Evolutionary conservation across 2,329 filamentous ascomycete genomes (phyloP), one percentile per base, ranked within the genome.

Genomic region (Monosporascus sp.): DNA sequence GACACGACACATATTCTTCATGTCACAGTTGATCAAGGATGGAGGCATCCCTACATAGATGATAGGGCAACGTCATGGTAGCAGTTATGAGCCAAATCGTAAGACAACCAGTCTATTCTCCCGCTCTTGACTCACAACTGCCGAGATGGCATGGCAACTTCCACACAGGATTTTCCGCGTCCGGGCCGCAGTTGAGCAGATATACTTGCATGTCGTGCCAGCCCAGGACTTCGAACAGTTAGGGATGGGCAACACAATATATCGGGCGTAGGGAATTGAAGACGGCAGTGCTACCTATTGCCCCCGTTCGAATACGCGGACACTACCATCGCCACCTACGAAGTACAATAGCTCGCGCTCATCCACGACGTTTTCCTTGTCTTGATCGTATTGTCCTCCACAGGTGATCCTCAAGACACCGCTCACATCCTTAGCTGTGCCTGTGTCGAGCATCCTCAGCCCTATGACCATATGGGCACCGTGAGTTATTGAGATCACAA

Each of bases 401-500:
- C 78, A 77, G 18, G 88, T 92, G 49, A 94, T 77, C 60, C 91
- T 81, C 57, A 97, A 65, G 44, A 96, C 90, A 3, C 93, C 93
- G 71, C 89, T 96, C 35, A 97, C 89, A 71, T 97, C 93, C 67
- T 81, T 86, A 57, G 93, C 92, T n/a, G 86, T 85, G 1, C 93
- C 93, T 0, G 91, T 96, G 65, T 96, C 91, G 56, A 97, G 70
- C 64, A 86, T 79, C 50, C 92, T 78, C 54, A 94, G 73, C 56
- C 88, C 83, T 62, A 96, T 72, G 3, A 93, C 79, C 57, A 81
- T 76, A n/a, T 81, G 73, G 8, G 91, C 89, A 62, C 83, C 79
- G 67, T 97, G 90, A n/a, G 87, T 88, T 57, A 87, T 72, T 6
- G 81, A 81, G 37, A 91, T 75, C 20, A 88, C 72, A 54, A 96